Evolutionary conservation across 495 filamentous ascomycete genomes (phyloP).

Genomic region (Filosporella fistucella): DNA sequence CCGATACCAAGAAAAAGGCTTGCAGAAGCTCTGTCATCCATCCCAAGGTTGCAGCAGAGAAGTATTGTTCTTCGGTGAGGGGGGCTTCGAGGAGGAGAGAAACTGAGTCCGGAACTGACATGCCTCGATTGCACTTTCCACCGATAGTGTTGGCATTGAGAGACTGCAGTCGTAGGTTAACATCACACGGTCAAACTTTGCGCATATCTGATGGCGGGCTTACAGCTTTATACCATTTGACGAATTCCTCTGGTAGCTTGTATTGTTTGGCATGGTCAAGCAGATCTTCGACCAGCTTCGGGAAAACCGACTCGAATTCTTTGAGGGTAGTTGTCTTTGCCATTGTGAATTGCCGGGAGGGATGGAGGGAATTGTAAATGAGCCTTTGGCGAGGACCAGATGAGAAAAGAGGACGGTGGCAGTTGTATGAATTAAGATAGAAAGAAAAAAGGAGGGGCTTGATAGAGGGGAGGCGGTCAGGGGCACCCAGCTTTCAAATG

Average conservation of each 20-base stretch:
- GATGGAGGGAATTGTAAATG: too few species aligned
- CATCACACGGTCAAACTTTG: too few species aligned
- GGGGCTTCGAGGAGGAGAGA: slow-evolving; percentile 70
- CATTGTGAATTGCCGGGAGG: slow-evolving; percentile 37
- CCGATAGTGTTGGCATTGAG: slow-evolving; percentile 83
- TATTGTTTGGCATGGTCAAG: slow-evolving; percentile 70
- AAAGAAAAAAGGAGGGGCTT: not conserved
- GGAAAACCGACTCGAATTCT: slow-evolving; percentile 88
- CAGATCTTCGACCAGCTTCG: slow-evolving; percentile 70
- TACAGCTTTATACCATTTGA: slow-evolving; percentile 88
- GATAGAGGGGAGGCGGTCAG: not conserved
- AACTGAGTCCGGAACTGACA: slow-evolving; percentile 91
- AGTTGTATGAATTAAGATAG: not conserved
- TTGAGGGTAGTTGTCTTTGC: slow-evolving; percentile 63
- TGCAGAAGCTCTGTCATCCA: slow-evolving; percentile 98
- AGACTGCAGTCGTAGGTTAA: too few species aligned
- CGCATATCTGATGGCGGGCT: slow-evolving; percentile 17
- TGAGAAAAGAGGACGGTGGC: not conserved
- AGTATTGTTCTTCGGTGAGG: slow-evolving; percentile 75
- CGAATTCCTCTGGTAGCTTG: slow-evolving; percentile 72
- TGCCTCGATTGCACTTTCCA: slow-evolving; percentile 97
- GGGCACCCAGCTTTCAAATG: not conserved
- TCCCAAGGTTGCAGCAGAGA: slow-evolving; percentile 76
- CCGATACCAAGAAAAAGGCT: slow-evolving; percentile 97
- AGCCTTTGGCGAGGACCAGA: too few species aligned